Base-by-base conservation (phyloP, 805 yeast genomes). In the Ogataea siamensis region DNA sequence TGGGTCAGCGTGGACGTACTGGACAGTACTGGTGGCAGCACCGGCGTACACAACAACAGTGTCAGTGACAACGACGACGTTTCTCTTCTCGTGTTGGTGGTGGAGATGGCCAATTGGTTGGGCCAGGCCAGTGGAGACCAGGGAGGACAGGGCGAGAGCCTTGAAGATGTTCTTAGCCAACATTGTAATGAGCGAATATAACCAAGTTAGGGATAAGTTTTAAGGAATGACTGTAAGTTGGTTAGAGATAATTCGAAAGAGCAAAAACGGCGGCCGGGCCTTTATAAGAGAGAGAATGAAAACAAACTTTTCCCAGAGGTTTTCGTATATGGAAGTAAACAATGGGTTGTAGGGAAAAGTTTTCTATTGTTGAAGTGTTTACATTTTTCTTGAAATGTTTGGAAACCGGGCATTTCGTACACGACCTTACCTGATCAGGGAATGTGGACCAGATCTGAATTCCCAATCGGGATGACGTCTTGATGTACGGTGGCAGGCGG, bases 31-130 rank as follows among this genome's bases (percentile, higher is more conserved):
- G 37, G 59, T 39, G 25, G 58, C 52, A 36, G 59, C 64, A 45
- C 53, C 65, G 28, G 67, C 73, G 7, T 75, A 71, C 37, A 75
- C 79, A 40, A 70, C 60, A 32, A 71, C 73, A 40, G 76, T 68
- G 51, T 60, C 55, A 50, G 76, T 69, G 49, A 71, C 68, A 46
- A 70, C 74, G 42, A 66, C 68, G 40, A 69, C 76, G 38, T 66
- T 68, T 52, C 67, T 78, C 68, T 80, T 78, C 57, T 72, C 77
- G 58, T 76, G 78, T 47, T 63, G 62, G 56, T 73, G 74, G 63
- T 83, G 87, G 48, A 69, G 74, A 51, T 76, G 83, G 40, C 67
- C 71, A 38, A 75, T 65, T 42, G 87, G 87, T 38, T 74, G 76
- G 45, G 86, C 83, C 27, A 71, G 43, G 34, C 73, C 70, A 36